Percentiles rank a stretch among this genome's conserved stretches.
Evolutionary conservation across 1,284 basidiomycete species (phyloP).

Genomic region (Grifola frondosa): DNA sequence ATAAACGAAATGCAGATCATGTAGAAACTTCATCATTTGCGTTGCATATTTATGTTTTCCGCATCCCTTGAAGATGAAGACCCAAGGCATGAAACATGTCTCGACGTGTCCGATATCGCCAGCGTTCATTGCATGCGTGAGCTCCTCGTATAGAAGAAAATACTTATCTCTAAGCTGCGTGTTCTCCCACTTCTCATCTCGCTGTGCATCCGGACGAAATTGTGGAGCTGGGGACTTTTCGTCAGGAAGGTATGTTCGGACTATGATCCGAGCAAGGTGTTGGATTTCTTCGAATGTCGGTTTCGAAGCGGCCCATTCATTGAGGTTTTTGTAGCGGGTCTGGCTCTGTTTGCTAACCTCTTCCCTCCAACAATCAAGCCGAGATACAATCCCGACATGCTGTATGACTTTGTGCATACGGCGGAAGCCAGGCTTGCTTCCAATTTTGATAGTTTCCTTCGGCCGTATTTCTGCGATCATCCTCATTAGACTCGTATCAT

Average conservation of each 20-base stretch:
- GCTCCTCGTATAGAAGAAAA: conserved; percentile 33
- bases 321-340: conserved; percentile 13
- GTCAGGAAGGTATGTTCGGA: conserved; percentile 11
- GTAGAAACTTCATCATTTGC: conserved; percentile 24
- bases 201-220: background rate
- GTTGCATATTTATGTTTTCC: conserved; percentile 38
- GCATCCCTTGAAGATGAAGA: conserved; percentile 26
- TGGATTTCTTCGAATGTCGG: conserved; percentile 22
- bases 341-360: conserved; percentile 1
- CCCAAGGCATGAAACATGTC: conserved; percentile 30
- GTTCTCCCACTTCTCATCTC: conserved; percentile 34
- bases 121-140: conserved; percentile 29
- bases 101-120: conserved; percentile 38
- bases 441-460: conserved; percentile 29
- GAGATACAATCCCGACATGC: conserved; percentile 25
- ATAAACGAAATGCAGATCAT: conserved; percentile 30
- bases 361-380: conserved; percentile 23
- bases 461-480: conserved; percentile 24
- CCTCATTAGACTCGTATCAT: conserved; percentile 11
- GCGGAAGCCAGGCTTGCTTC: conserved; percentile 32
- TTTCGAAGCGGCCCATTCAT: conserved; percentile 19
- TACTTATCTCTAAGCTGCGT: conserved; percentile 26
- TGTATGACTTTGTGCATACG: conserved; percentile 35
- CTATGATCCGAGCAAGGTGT: conserved; percentile 17
- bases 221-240: background rate